Evolutionary conservation across 2,329 filamentous ascomycete genomes (phyloP).

Genomic region (Didymella sp.): DNA sequence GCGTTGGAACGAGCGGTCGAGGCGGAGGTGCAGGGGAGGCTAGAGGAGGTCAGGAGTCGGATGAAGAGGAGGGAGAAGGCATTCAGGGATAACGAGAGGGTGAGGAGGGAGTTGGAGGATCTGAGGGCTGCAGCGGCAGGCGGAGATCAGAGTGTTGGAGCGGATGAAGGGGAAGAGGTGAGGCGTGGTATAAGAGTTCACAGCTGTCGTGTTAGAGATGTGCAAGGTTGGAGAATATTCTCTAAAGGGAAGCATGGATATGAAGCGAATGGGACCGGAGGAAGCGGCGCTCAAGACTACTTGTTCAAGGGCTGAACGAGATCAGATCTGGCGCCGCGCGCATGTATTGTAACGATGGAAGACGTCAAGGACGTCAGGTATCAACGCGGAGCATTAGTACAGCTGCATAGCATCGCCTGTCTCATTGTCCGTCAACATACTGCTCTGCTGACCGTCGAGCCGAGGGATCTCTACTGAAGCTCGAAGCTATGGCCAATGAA

Average conservation of each 20-base stretch:
- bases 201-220: too few relatives aligned
- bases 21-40: conserved; percentile 40
- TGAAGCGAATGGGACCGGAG: too few relatives aligned
- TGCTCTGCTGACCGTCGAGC: background rate
- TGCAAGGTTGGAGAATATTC: background rate
- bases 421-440: background rate
- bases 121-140: conserved; percentile 54
- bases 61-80: conserved; percentile 51
- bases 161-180: conserved; percentile 48
- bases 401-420: background rate
- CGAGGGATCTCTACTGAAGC: background rate
- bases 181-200: conserved; percentile 5
- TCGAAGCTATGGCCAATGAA: conserved; percentile 18
- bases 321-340: background rate
- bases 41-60: conserved; percentile 50
- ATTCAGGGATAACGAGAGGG: conserved; percentile 50
- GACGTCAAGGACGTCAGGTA: background rate
- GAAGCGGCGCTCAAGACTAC: background rate
- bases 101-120: conserved; percentile 54
- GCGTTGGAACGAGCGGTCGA: conserved; percentile 47
- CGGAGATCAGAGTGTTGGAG: conserved; percentile 55
- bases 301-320: conserved; percentile 15
- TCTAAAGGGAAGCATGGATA: background rate
- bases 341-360: background rate
- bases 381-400: background rate